phyloP scores from a whole-genome alignment of 805 yeast genomes.

The Pichia eremophila region DNA sequence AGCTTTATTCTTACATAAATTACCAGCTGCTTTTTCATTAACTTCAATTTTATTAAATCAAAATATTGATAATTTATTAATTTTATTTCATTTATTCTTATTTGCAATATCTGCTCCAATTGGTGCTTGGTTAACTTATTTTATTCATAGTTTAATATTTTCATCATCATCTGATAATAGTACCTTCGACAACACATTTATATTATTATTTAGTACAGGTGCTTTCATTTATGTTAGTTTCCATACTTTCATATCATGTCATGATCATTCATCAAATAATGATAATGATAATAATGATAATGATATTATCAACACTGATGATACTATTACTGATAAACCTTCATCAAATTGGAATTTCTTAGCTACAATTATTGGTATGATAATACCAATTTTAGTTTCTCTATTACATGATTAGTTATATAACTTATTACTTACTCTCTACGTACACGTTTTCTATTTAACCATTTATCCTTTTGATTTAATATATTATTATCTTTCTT shows the following conservation, averaged over 20 bases:
- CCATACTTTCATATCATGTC: constrained; percentile 39
- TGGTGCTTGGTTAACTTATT: constrained; percentile 44
- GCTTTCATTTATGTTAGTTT: constrained; percentile 64
- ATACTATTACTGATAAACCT: too few species aligned
- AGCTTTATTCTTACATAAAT: constrained; percentile 60
- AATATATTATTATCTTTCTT: constrained; percentile 4
- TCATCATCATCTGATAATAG: too few species aligned
- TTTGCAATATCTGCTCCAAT: constrained; percentile 58
- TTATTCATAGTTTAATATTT: constrained; percentile 8
- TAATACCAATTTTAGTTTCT: constrained; percentile 20
- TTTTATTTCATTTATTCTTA: constrained; percentile 37
- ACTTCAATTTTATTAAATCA: constrained; percentile 41
- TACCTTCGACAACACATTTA: constrained; percentile 35
- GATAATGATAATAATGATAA: too few species aligned
- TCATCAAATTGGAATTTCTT: constrained; percentile 9
- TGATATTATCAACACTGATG: too few species aligned
- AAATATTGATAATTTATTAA: constrained; percentile 19
- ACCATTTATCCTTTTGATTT: constrained; percentile 21
- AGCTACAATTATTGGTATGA: constrained; percentile 22
- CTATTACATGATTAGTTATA: constrained; percentile 16
- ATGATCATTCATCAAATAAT: constrained; percentile 13
- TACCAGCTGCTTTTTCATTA: constrained; percentile 68
- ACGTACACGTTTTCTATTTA: constrained; percentile 18
- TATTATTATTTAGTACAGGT: constrained; percentile 60
- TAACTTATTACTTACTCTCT: constrained; percentile 6